These are phyloP conservation scores for Solanum etuberosum DNA, from an alignment of 257 asterid species.

Conservation along the genomic window DNA sequence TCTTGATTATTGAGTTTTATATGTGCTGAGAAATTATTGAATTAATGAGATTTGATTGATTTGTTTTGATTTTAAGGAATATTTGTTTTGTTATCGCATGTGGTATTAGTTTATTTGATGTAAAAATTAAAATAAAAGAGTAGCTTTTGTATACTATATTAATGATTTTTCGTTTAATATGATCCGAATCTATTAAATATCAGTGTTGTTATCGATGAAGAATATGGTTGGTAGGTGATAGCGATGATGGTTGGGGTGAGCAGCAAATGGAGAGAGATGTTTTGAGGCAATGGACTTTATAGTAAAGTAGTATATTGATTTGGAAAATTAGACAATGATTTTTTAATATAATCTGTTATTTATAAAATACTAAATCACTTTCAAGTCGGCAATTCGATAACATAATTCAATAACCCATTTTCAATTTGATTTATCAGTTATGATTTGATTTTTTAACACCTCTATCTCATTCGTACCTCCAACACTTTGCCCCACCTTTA, in stretches of 20 bases:
- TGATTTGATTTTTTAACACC: background rate
- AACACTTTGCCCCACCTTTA: background rate
- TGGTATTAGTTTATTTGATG: background rate
- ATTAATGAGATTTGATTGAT: no score
- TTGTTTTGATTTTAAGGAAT: background rate
- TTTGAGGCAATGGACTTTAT: background rate
- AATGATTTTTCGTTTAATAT: no score
- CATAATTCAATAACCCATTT: background rate
- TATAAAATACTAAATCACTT: background rate
- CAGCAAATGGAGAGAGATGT: background rate
- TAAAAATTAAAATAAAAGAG: no score
- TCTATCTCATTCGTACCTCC: no score
- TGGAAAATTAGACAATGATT: no score
- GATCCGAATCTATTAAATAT: background rate
- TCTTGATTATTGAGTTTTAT: no score
- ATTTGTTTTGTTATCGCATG: background rate
- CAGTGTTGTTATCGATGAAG: no score
- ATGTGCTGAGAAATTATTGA: background rate
- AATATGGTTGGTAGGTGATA: background rate
- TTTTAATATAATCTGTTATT: background rate
- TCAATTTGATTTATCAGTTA: background rate
- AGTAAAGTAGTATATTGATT: no score
- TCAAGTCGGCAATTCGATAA: background rate
- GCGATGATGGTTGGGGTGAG: no score
- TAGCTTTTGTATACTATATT: no score